Percentiles rank a stretch among this genome's conserved stretches.
phyloP scores from a whole-genome alignment of 495 filamentous ascomycete genomes.

The Penicillium psychrofluorescens region DNA sequence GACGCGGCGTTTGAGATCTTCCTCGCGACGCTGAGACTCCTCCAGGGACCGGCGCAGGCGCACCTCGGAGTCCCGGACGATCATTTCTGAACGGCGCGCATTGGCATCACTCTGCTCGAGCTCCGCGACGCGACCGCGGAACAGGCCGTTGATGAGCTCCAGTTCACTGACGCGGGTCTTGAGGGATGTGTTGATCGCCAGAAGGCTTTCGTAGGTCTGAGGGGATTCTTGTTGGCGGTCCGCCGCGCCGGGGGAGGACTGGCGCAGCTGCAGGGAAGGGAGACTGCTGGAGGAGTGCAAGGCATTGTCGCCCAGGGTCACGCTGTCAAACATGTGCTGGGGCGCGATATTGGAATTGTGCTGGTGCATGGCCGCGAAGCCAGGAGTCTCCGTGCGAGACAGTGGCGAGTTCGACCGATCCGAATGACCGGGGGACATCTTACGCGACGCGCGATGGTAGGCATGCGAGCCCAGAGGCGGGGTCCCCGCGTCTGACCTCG shows the following conservation, averaged over 20 bases:
- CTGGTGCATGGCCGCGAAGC: conserved; percentile 53
- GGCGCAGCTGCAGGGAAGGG: conserved; percentile 44
- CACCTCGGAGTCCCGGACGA: conserved; percentile 49
- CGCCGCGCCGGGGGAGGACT: conserved; percentile 68
- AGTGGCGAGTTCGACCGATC: conserved; percentile 80
- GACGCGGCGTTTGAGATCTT: conserved; percentile 73
- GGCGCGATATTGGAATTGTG: conserved; percentile 68
- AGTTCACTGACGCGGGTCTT: conserved; percentile 90
- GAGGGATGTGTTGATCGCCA: conserved; percentile 68
- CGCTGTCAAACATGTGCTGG: conserved; percentile 71
- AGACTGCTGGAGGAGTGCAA: conserved; percentile 54
- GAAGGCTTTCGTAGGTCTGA: conserved; percentile 71
- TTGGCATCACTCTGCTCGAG: conserved; percentile 72
- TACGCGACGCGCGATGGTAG: conserved; percentile 63
- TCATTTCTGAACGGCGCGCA: conserved; percentile 53
- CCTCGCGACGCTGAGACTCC: conserved; percentile 67
- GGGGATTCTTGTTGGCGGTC: conserved; percentile 70
- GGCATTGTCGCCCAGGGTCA: conserved; percentile 54
- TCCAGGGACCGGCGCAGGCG: conserved; percentile 63
- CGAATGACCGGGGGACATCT: conserved; percentile 62
- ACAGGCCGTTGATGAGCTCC: conserved; percentile 92
- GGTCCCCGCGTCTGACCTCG: conserved; percentile 51
- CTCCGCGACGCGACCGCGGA: conserved; percentile 79
- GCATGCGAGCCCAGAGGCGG: conserved; percentile 42
- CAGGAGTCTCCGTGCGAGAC: conserved; percentile 79